These are phyloP conservation scores for Hygrocybe coccinea DNA, from an alignment of 768 basidiomycete species.

Conservation along the genomic window DNA sequence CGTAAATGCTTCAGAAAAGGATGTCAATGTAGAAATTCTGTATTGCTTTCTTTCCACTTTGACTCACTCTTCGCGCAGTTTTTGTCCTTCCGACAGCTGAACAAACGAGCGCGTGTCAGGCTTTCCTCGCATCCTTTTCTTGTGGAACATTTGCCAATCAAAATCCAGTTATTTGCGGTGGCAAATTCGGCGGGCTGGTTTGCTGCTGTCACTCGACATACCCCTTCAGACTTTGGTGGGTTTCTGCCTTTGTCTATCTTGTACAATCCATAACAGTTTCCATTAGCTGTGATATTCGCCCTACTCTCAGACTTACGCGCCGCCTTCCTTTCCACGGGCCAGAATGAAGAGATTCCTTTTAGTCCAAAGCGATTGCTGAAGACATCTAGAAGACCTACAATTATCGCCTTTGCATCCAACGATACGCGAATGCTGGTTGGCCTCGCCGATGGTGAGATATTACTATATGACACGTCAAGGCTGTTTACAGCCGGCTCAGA, in stretches of 20 bases:
- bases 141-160: slow-evolving; percentile 36
- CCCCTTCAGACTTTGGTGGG: not conserved
- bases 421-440: slow-evolving; percentile 60
- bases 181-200: slow-evolving; percentile 67
- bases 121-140: slow-evolving; percentile 52
- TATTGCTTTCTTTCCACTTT: slow-evolving; percentile 10
- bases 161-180: slow-evolving; percentile 49
- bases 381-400: slow-evolving; percentile 45
- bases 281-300: slow-evolving; percentile 56
- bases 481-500: slow-evolving; percentile 45
- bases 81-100: slow-evolving; percentile 45
- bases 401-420: slow-evolving; percentile 52
- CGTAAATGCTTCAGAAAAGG: slow-evolving; percentile 1
- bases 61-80: slow-evolving; percentile 32
- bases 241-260: not conserved
- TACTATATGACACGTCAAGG: slow-evolving; percentile 52
- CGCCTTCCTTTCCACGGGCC: slow-evolving; percentile 43
- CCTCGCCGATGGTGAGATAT: slow-evolving; percentile 52
- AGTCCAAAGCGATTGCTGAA: slow-evolving; percentile 48
- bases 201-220: slow-evolving; percentile 45
- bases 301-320: slow-evolving; percentile 57
- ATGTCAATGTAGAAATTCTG: slow-evolving; percentile 38
- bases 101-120: slow-evolving; percentile 61
- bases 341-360: slow-evolving; percentile 37
- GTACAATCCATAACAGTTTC: not conserved